A percentile compares a stretch with the other conserved stretches of the same genome.
These are phyloP conservation scores for Yueomyces sp. DNA, from an alignment of 805 yeast species.

Conservation along the genomic window DNA sequence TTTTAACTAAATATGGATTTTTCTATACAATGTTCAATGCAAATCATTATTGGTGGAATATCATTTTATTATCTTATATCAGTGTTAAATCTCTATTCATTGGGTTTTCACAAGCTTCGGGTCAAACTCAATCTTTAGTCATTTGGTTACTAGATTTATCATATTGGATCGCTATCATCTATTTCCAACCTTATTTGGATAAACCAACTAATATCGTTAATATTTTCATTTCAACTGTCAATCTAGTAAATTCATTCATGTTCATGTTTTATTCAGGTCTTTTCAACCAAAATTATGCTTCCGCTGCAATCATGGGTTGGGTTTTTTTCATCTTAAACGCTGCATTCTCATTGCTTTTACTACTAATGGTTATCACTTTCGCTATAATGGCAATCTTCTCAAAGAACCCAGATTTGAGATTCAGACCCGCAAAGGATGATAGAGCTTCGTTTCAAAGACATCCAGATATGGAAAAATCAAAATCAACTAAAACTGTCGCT, in stretches of 20 bases:
- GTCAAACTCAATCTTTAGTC: constrained; percentile 69
- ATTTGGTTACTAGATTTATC: constrained; percentile 64
- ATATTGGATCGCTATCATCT: constrained; percentile 51
- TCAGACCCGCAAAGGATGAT: constrained; percentile 82
- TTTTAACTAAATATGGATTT: constrained; percentile 73
- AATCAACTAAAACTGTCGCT: constrained; percentile 25
- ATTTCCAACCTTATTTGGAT: constrained; percentile 65
- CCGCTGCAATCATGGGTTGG: constrained; percentile 82
- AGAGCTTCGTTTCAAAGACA: constrained; percentile 72
- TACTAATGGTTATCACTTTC: constrained; percentile 57
- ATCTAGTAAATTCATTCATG: constrained; percentile 66
- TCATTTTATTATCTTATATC: constrained; percentile 44
- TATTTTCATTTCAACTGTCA: constrained; percentile 59
- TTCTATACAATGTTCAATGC: constrained; percentile 85
- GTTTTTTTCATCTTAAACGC: constrained; percentile 82
- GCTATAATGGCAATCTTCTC: constrained; percentile 50
- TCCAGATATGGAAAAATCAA: constrained; percentile 18
- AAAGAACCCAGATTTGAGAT: constrained; percentile 80
- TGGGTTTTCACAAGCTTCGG: constrained; percentile 66
- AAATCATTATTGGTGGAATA: constrained; percentile 70
- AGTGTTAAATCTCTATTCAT: constrained; percentile 61
- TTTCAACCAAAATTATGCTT: constrained; percentile 69
- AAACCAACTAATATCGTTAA: constrained; percentile 68
- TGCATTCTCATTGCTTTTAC: constrained; percentile 64
- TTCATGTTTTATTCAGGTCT: constrained; percentile 77